A percentile compares a stretch with the other conserved stretches of the same genome.
Evolutionary conservation across 176 grass and related monocot species (phyloP).

Genomic region (Cymbopogon citratus): DNA sequence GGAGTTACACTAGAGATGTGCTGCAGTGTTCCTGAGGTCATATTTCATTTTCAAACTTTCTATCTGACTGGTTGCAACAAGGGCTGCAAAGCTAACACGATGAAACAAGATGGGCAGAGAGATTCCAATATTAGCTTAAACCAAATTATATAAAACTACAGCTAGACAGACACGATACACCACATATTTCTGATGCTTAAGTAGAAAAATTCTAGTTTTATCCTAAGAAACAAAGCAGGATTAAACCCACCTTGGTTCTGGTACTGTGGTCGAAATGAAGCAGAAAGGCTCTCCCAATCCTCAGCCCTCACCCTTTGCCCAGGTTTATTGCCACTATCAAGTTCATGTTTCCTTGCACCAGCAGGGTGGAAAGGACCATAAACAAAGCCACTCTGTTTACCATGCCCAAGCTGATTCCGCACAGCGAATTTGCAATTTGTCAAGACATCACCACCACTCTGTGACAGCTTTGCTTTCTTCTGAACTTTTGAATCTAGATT

Average conservation of each 20-base stretch:
- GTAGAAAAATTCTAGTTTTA: not conserved
- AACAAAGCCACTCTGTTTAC: constrained; percentile 47
- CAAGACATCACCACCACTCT: constrained; percentile 39
- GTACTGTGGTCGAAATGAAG: constrained; percentile 64
- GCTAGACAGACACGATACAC: not conserved
- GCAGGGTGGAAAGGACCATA: constrained; percentile 83
- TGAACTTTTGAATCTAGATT: constrained; percentile 30
- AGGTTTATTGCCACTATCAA: constrained; percentile 20
- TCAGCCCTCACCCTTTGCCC: constrained; percentile 31
- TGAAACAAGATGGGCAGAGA: not conserved
- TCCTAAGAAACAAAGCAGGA: not conserved
- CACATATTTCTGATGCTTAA: not conserved
- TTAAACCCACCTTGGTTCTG: constrained; percentile 74
- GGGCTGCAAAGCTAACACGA: not conserved
- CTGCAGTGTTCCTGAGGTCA: not conserved
- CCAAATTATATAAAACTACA: not conserved
- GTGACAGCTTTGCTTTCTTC: constrained; percentile 39
- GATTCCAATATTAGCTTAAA: not conserved
- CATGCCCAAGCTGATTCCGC: constrained; percentile 32
- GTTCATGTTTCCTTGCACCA: constrained; percentile 38
- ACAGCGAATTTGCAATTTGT: constrained; percentile 43
- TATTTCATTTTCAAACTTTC: not conserved
- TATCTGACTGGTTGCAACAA: not conserved
- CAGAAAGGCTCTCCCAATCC: constrained; percentile 70
- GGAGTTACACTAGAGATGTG: not conserved